Evolutionary conservation across 306 rosid genomes (phyloP), one percentile per base, ranked within the genome.

Genomic region (Acmispon strigosus): DNA sequence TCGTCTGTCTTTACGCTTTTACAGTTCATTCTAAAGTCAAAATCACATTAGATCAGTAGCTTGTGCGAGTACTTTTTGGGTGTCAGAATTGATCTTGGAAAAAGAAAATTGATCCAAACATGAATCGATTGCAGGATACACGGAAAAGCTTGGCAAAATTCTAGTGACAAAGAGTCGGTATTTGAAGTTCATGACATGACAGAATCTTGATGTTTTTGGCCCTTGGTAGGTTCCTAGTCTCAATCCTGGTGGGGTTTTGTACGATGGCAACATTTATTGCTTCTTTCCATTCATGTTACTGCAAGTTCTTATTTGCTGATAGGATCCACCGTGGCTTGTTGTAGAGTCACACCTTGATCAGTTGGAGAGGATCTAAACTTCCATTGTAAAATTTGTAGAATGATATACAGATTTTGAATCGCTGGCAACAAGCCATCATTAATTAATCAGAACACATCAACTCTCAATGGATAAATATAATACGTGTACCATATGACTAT

Each of bases 61-160:
- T 32, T 1, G 6, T 32, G 37, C 6, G 37, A 32, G 37, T 6
- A 32, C 0, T 6, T 32, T 32, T 32, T 32, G 7, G 7, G 37
- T 32, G 37, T 32, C 37, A 32, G 8, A 32, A 6, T 32, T 32
- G 37, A 32, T 32, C 6, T 32, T 32, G 37, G 6, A 32, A 32
- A 32, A 1, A 32, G 1, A 32, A 32, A 32, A 32, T 1, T 32
- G 37, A 32, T 32, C 37, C 1, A 6, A 32, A 0, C 37, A 6
- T 32, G 7, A 66, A 6, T 55, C 7, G 5, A 54, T 62, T 75
- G 82, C 86, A 84, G 89, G 78, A 66, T 73, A 74, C 74, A 44
- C 49, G 48, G 70, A 77, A 73, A 79, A 12, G 41, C 50, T 70
- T 44, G 68, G 74, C 50, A 53, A 32, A 66, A 50, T 45, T 37